Percentiles rank a stretch among this genome's conserved stretches.
Conservation (phyloP, 1,139 yeast species). For the Ashbya aceris region DNA sequence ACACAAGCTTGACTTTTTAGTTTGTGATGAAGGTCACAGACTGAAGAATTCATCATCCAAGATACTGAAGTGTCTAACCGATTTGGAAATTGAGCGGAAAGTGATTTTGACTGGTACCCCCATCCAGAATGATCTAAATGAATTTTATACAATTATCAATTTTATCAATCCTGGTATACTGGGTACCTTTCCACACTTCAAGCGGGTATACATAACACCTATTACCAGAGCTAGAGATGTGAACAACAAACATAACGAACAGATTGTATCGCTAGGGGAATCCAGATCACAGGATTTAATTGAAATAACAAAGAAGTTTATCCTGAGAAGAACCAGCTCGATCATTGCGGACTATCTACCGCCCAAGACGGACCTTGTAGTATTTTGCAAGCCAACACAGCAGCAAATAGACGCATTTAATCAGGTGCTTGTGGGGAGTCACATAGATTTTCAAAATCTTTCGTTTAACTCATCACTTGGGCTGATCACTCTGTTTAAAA, state of each 20-base stretch:
- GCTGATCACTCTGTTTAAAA: constrained; percentile 65
- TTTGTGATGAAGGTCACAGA: constrained; percentile 95
- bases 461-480: constrained; percentile 43
- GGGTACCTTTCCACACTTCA: constrained; percentile 57
- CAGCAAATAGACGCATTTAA: constrained; percentile 51
- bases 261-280: constrained; percentile 47
- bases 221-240: constrained; percentile 67
- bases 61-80: constrained; percentile 52
- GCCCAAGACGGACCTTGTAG: constrained; percentile 64
- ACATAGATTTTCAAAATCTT: constrained; percentile 34
- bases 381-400: constrained; percentile 69
- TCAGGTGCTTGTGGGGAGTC: constrained; percentile 34
- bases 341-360: constrained; percentile 63
- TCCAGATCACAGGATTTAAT: constrained; percentile 54
- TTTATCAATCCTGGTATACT: constrained; percentile 78
- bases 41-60: constrained; percentile 65
- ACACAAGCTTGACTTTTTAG: constrained; percentile 51
- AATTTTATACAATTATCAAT: constrained; percentile 71
- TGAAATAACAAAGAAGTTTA: constrained; percentile 53
- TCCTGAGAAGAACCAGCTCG: constrained; percentile 64
- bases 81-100: constrained; percentile 47
- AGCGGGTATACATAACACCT: constrained; percentile 58
- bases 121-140: constrained; percentile 81
- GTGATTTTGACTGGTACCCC: constrained; percentile 86
- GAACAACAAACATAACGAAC: constrained; percentile 45